Base-by-base conservation (phyloP, 305 asterid genomes). In the Solanum hybrid region DNA sequence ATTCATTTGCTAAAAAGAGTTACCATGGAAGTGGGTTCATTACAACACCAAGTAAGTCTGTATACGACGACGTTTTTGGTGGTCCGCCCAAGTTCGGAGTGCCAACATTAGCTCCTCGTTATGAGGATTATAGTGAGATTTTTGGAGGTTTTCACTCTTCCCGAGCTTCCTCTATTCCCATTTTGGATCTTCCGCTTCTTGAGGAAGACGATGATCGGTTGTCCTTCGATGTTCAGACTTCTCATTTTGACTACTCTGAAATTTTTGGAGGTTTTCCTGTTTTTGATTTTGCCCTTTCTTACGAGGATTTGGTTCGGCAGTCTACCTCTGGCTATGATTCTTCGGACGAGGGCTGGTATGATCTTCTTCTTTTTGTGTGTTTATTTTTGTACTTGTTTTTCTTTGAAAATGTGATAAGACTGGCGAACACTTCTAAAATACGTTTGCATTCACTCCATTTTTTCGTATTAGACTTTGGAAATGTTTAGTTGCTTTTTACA, bases 41-140 rank as follows among this genome's bases (percentile, higher is more conserved):
- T 56, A 80, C 92, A 87, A 92, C 96, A 22, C 91, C 97, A 29
- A 93, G 89, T 89, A 94, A 92, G 94, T 94, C 97, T 16, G 90
- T 92, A 0, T 97, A 97, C 94, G 98, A 97, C 93, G 98, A 93
- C 92, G 98, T 96, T 60, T 96, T 96, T 72, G 94, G 95, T 22
- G 94, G 92, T 20, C 93, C 94, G 9, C 94, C 96, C 0, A 85
- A 94, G 93, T 89, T 92, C 88, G 94, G 95, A 9, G 91, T 89
- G 29, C 94, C 88, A 60, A 92, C 95, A 16, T 90, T 96, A 36
- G 96, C 98, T 26, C 99, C 98, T 32, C 93, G 99, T 82, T 92
- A 91, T 84, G 94, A 97, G 88, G 98, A 97, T 88, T 97, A 96
- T 88, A 88, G 90, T 32, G 98, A 97, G 95, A 96, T 97, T 90